phyloP scores from a whole-genome alignment of 805 yeast species.

The Pichia cabralensis region DNA sequence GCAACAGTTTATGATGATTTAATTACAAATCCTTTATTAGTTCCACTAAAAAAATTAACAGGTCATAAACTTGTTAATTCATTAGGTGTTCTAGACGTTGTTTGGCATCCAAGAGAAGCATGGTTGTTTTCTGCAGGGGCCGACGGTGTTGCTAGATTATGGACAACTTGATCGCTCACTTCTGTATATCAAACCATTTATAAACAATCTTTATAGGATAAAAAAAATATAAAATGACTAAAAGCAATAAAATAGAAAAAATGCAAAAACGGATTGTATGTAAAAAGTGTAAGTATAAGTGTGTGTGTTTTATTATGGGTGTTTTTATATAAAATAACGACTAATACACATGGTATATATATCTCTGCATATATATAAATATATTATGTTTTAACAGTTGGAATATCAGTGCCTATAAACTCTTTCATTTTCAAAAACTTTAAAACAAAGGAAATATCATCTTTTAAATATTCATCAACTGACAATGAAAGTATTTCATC shows the following conservation, averaged over 20 bases:
- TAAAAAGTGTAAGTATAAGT: too few relatives aligned
- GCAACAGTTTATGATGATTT: constrained; percentile 92
- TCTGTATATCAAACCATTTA: too few relatives aligned
- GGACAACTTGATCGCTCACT: constrained; percentile 98
- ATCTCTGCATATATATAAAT: too few relatives aligned
- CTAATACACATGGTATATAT: too few relatives aligned
- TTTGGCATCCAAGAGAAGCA: constrained; percentile 98
- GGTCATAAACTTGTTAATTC: constrained; percentile 78
- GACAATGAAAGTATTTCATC: constrained; percentile 32
- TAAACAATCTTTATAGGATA: not conserved
- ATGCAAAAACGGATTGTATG: too few relatives aligned
- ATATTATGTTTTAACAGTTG: constrained; percentile 81
- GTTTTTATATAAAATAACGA: too few relatives aligned
- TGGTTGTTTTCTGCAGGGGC: constrained; percentile 98
- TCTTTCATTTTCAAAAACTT: constrained; percentile 62
- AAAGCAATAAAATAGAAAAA: not conserved
- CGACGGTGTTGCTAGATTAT: constrained; percentile 87
- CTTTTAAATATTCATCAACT: constrained; percentile 60
- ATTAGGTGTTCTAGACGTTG: constrained; percentile 77
- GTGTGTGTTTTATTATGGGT: too few relatives aligned
- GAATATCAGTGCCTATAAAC: constrained; percentile 70
- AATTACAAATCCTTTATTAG: constrained; percentile 91
- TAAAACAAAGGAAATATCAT: constrained; percentile 54
- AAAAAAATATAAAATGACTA: not conserved
- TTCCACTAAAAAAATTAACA: constrained; percentile 85